Conservation (phyloP, 768 basidiomycete species). For the Suillus subluteus region DNA sequence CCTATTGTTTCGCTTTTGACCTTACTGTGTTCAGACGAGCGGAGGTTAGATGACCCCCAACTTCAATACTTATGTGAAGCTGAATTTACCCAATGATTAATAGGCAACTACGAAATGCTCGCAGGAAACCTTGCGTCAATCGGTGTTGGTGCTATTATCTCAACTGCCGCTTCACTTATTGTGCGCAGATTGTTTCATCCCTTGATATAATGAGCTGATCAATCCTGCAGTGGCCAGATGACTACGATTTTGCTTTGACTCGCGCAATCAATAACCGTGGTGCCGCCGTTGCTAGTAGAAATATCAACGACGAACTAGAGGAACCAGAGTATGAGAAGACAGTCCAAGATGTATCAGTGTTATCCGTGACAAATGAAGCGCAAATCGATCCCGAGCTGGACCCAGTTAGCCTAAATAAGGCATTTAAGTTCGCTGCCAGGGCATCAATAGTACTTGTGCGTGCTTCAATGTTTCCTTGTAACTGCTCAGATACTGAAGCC, state of each 20-base stretch:
- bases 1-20: conserved; percentile 2
- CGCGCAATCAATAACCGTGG: conserved; percentile 65
- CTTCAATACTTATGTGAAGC: conserved; percentile 4
- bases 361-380: conserved; percentile 41
- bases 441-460: conserved; percentile 69
- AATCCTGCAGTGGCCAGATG: conserved; percentile 64
- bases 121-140: conserved; percentile 90
- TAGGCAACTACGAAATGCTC: conserved; percentile 71
- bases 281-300: conserved; percentile 17
- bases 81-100: background rate
- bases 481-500: conserved; percentile 5
- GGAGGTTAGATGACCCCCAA: conserved; percentile 48
- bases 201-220: background rate
- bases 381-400: conserved; percentile 61
- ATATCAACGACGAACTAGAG: conserved; percentile 21
- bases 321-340: conserved; percentile 44
- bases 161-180: conserved; percentile 64
- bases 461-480: conserved; percentile 9
- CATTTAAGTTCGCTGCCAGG: conserved; percentile 82
- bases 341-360: conserved; percentile 30
- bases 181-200: conserved; percentile 40
- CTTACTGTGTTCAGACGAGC: conserved; percentile 40
- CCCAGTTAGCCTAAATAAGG: conserved; percentile 64
- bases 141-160: conserved; percentile 77
- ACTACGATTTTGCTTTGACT: conserved; percentile 82